Base-by-base conservation (phyloP, 2,329 filamentous ascomycete species). In the Colletotrichum sp. region DNA sequence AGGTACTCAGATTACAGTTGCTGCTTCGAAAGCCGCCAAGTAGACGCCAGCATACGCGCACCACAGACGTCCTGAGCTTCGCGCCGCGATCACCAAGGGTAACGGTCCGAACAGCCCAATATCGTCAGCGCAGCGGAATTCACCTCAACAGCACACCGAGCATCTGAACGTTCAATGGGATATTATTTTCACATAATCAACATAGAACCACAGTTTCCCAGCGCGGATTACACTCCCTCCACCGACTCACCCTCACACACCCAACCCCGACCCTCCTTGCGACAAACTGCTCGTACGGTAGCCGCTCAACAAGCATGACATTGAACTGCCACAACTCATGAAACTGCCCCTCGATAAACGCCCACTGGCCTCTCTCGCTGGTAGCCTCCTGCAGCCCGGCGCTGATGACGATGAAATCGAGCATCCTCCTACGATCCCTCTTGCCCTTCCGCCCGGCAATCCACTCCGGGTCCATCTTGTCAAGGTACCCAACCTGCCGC, bases 261-360 rank as follows among this genome's bases (percentile, higher is more conserved):
- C 67, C 67, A 22, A 60, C 59, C 1, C 67, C 67, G 6, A 74
- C n/a, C n/a, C 67, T 52, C 16, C 67, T 59, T 7, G 59, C 48
- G 15, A 71, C 32, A n/a, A 71, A 74, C 44, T 39, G 36, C 30
- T 18, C 55, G 18, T 28, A 57, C 15, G 65, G 57, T 7, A 73
- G 36, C 57, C 71, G 28, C 71, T 73, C 71, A 18, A 73, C 71
- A 9, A 73, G 55, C 71, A 73, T 63, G 8, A 69, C 65, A 15
- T 73, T 73, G 15, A 73, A 69, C 30, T 66, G 55, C 65, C 65
- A 69, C 57, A 69, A 28, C 57, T 73, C 65, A 24, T 73, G 65
- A n/a, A 73, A 69, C 30, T 55, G 36, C 6, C 71, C 55, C 30
- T 69, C 57, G 13, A 73, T 55, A 12, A 73, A 73, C 5, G 57